Evolutionary conservation across 202 grass and related monocot genomes (phyloP), one percentile per base, ranked within the genome.

Genomic region (Carex arenaria): DNA sequence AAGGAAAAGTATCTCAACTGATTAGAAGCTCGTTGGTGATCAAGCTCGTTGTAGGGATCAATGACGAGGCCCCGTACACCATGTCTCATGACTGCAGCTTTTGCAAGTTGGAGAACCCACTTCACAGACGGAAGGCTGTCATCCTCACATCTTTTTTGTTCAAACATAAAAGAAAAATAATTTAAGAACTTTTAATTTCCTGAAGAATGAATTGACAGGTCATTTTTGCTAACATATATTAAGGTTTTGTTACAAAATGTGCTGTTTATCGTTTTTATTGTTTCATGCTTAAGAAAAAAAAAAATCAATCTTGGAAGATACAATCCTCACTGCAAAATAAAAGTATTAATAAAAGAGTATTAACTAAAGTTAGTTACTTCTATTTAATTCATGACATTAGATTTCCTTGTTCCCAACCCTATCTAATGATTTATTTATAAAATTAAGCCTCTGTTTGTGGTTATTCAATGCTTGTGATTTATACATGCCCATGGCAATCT

Each of bases 31-130:
- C 93, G 91, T 72, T 99, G 96, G 88, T 99, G 96, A 88, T 96
- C 96, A 72, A 99, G 93, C 85, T 99, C 96, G 67, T 99, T 99
- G 64, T 96, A 99, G 54, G 96, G 93, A 89, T 99, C 91, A 68
- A 99, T 99, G 26, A 99, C 96, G 78, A 99, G 93, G 80, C 96
- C 96, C 14, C 89, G 85, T 20, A 96, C 83, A 82, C 96, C 93
- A 84, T 94, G 84, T 89, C 96, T 95, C 34, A 90, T 76, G 77
- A 96, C 96, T 76, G 93, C 93, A 72, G 86, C 89, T 88, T 99
- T 94, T 56, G 96, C 93, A 85, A 90, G 93, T 12, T 80, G 30
- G 79, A 99, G 93, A 89, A 99, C 91, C 96, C 96, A 99, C 42
- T 85, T 85, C 67, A 96, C 67, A 36, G 91, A 93, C 43, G 96